Evolutionary conservation across 768 basidiomycete genomes (phyloP).

Genomic region (Trametes meyenii): DNA sequence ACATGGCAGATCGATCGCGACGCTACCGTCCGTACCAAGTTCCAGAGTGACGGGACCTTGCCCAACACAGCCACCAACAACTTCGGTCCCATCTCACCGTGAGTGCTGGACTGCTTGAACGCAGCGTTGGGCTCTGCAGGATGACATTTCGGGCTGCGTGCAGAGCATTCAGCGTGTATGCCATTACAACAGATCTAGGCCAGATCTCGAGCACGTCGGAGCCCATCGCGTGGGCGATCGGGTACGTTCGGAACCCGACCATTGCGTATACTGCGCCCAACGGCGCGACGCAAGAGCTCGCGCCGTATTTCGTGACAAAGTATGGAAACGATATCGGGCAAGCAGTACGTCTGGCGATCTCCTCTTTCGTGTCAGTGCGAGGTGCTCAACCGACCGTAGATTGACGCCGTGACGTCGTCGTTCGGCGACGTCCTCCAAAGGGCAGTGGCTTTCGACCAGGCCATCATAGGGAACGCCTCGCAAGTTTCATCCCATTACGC

Average conservation of each 20-base stretch:
- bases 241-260: constrained; percentile 32
- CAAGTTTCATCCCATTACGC: constrained; percentile 27
- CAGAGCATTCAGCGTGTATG: constrained; percentile 28
- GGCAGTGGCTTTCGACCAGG: constrained; percentile 26
- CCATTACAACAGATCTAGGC: constrained; percentile 33
- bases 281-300: constrained; percentile 17
- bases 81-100: constrained; percentile 24
- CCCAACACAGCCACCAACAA: constrained; percentile 6
- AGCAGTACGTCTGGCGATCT: not conserved
- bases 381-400: constrained; percentile 9
- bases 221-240: constrained; percentile 34
- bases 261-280: constrained; percentile 25
- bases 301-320: constrained; percentile 24
- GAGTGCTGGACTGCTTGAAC: not conserved
- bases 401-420: constrained; percentile 26
- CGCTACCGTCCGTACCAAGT: constrained; percentile 19
- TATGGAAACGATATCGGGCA: not conserved
- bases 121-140: not conserved
- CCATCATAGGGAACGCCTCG: constrained; percentile 27
- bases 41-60: constrained; percentile 23
- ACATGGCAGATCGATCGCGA: constrained; percentile 22
- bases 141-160: not conserved
- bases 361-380: no score
- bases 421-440: constrained; percentile 19
- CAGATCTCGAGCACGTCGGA: constrained; percentile 20